phyloP scores from a whole-genome alignment of 306 rosid genomes.

The Astragalus glycyphyllos region DNA sequence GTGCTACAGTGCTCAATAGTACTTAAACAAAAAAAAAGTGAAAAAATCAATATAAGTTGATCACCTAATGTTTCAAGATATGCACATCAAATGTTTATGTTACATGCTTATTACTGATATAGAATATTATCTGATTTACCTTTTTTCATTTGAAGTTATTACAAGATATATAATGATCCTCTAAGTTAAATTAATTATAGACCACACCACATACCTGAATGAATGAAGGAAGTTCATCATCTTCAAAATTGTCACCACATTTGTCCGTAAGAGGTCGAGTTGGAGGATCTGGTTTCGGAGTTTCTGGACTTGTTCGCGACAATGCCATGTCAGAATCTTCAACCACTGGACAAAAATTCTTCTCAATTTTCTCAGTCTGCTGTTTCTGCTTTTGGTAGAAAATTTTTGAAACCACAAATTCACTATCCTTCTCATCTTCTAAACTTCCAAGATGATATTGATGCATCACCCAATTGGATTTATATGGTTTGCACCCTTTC shows the following conservation, averaged over 20 bases:
- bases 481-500: conserved; percentile 68
- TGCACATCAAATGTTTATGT: conserved; percentile 3
- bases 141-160: neutral
- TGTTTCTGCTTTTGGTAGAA: conserved; percentile 63
- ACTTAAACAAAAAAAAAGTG: neutral
- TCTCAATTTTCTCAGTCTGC: conserved; percentile 51
- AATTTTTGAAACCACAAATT: conserved; percentile 77
- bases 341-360: conserved; percentile 28
- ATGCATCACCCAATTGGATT: conserved; percentile 79
- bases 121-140: neutral
- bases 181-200: neutral
- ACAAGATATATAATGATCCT: neutral
- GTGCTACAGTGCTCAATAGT: neutral
- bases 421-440: conserved; percentile 76
- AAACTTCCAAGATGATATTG: conserved; percentile 86
- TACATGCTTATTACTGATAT: neutral
- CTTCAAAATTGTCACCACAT: conserved; percentile 42
- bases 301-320: conserved; percentile 62
- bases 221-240: conserved; percentile 36
- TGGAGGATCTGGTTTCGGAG: conserved; percentile 69
- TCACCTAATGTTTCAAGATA: neutral
- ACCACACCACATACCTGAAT: conserved; percentile 49
- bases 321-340: conserved; percentile 49
- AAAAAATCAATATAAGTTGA: conserved; percentile 13
- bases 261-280: conserved; percentile 59